Percentiles rank a stretch among this genome's conserved stretches.
Conservation (phyloP, 495 filamentous ascomycete species). For the Xylaria bambusicola region DNA sequence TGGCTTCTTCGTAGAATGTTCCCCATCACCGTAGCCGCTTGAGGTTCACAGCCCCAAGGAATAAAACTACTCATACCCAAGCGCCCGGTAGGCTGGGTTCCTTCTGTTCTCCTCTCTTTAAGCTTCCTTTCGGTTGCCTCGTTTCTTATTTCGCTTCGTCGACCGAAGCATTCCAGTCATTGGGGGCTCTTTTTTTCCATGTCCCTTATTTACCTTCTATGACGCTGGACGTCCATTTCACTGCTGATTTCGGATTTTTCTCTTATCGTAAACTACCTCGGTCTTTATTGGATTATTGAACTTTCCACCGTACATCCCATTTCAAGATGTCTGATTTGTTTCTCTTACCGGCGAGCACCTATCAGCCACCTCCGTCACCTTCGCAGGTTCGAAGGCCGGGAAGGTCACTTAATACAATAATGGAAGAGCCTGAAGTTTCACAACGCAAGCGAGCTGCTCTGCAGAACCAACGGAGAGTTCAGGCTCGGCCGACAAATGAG, state of each 20-base stretch:
- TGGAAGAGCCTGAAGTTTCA: constrained; percentile 55
- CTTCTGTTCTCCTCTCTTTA: constrained; percentile 33
- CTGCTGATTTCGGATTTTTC: constrained; percentile 23
- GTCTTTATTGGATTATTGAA: constrained; percentile 21
- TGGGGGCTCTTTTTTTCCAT: constrained; percentile 29
- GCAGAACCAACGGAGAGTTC: constrained; percentile 32
- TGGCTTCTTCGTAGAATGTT: constrained; percentile 15
- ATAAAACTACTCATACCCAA: constrained; percentile 39
- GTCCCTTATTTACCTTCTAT: constrained; percentile 33
- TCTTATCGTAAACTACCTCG: constrained; percentile 18
- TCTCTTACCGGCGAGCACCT: constrained; percentile 60
- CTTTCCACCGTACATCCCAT: constrained; percentile 29
- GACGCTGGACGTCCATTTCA: constrained; percentile 47
- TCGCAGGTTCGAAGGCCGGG: constrained; percentile 68
- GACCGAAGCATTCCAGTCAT: constrained; percentile 52
- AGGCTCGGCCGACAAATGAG: constrained; percentile 47
- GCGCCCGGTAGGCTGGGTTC: constrained; percentile 26
- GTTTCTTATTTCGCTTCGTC: constrained; percentile 49
- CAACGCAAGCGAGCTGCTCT: constrained; percentile 26
- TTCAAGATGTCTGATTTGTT: constrained; percentile 57
- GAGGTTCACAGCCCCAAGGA: constrained; percentile 21
- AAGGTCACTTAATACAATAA: constrained; percentile 81
- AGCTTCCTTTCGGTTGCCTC: constrained; percentile 39
- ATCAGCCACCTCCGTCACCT: constrained; percentile 60
- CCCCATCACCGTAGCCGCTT: constrained; percentile 33